Conservation (phyloP, 495 filamentous ascomycete species). For the Hamigera avellanea region DNA sequence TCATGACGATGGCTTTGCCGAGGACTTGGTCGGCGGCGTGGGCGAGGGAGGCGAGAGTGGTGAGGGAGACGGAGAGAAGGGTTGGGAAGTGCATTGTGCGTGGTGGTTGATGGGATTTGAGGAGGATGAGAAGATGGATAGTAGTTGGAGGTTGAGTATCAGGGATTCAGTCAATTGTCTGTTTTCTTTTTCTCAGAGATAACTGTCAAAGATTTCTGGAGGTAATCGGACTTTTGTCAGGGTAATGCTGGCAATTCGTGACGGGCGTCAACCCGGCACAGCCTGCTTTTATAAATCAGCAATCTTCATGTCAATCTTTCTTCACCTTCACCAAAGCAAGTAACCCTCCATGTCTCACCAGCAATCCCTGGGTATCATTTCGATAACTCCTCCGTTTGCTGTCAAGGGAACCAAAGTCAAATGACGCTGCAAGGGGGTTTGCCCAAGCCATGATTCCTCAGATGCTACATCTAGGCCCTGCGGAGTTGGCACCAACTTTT, state of each 20-base stretch:
- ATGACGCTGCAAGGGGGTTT: too few species aligned
- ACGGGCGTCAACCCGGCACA: too few species aligned
- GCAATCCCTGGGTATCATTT: too few species aligned
- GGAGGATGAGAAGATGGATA: neutral
- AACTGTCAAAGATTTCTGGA: neutral
- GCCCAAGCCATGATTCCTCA: neutral
- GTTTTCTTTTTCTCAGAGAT: neutral
- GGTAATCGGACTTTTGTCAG: neutral
- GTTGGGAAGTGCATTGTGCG: too few species aligned
- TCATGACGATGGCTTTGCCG: constrained; percentile 37
- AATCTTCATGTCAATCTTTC: neutral
- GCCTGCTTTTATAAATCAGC: neutral
- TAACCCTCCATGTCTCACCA: too few species aligned
- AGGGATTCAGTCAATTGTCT: neutral
- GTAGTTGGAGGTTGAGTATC: too few species aligned
- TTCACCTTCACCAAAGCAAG: too few species aligned
- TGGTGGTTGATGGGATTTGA: neutral
- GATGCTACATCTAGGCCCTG: neutral
- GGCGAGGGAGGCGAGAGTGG: constrained; percentile 2
- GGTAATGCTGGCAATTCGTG: neutral
- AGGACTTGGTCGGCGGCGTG: constrained; percentile 9
- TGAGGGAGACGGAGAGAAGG: neutral
- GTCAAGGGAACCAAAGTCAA: too few species aligned
- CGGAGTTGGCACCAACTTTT: neutral
- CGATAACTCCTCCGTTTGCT: too few species aligned